These are phyloP conservation scores for Ormosia semicastrata DNA, from an alignment of 306 rosid genomes.

Conservation along the genomic window DNA sequence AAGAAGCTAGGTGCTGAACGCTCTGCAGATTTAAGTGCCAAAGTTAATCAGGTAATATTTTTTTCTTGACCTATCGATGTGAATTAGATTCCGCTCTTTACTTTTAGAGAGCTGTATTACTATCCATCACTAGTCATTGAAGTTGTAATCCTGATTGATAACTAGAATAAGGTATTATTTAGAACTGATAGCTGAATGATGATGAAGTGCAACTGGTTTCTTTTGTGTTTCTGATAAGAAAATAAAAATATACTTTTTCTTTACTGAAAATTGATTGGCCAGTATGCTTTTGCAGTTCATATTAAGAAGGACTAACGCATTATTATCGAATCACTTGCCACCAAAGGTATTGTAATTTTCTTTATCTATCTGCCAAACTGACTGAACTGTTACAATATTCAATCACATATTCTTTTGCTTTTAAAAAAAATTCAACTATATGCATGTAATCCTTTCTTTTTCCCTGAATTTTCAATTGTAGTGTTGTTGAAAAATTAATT, in stretches of 20 bases:
- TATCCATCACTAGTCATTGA: slow-evolving; percentile 27
- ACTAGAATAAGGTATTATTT: neutral
- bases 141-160: slow-evolving; percentile 9
- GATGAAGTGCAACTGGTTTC: neutral
- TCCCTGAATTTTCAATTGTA: neutral
- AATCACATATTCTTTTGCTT: neutral
- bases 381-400: slow-evolving; percentile 11
- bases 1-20: slow-evolving; percentile 85
- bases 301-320: slow-evolving; percentile 84
- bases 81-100: neutral
- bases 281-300: slow-evolving; percentile 70
- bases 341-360: slow-evolving; percentile 69
- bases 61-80: slow-evolving; percentile 11
- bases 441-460: neutral
- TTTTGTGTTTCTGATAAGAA: slow-evolving; percentile 22
- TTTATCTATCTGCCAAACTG: slow-evolving; percentile 20
- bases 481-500: neutral
- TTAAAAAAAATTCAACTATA: neutral
- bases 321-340: slow-evolving; percentile 91
- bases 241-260: slow-evolving; percentile 20
- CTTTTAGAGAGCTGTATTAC: slow-evolving; percentile 11
- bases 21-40: slow-evolving; percentile 76
- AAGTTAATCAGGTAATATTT: slow-evolving; percentile 72
- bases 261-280: slow-evolving; percentile 21
- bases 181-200: slow-evolving; percentile 14